phyloP scores from a whole-genome alignment of 371 early-diverging fungal species.

The Conidiobolus incongruus region DNA sequence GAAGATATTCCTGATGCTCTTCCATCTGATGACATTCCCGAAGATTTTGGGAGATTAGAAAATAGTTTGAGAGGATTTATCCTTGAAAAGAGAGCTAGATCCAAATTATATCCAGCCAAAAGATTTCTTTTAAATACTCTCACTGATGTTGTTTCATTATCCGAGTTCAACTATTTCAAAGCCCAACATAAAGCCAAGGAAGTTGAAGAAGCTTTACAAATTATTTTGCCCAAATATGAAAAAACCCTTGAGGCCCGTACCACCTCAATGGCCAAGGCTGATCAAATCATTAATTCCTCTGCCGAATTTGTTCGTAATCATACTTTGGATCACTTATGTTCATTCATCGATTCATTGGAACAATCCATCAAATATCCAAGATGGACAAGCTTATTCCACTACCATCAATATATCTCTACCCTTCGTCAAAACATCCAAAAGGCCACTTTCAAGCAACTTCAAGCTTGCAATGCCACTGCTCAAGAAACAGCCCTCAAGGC shows the following conservation, averaged over 20 bases:
- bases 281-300: neutral
- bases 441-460: neutral
- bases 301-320: neutral
- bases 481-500: neutral
- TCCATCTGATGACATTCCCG: conserved; percentile 21
- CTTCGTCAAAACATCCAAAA: neutral
- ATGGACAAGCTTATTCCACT: neutral
- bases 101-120: conserved; percentile 86
- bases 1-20: conserved; percentile 7
- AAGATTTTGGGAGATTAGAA: conserved; percentile 58
- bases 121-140: conserved; percentile 65
- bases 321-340: neutral
- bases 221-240: conserved; percentile 2
- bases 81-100: conserved; percentile 80
- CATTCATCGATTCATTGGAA: neutral
- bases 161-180: conserved; percentile 23
- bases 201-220: neutral
- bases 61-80: conserved; percentile 71
- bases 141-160: conserved; percentile 28
- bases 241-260: neutral
- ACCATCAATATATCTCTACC: neutral
- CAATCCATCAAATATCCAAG: neutral
- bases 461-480: neutral
- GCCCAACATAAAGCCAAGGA: conserved; percentile 10
- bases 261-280: neutral